Percentiles rank a stretch among this genome's conserved stretches.
Conservation (phyloP, 805 yeast genomes). For the Alloascoidea hylecoeti region DNA sequence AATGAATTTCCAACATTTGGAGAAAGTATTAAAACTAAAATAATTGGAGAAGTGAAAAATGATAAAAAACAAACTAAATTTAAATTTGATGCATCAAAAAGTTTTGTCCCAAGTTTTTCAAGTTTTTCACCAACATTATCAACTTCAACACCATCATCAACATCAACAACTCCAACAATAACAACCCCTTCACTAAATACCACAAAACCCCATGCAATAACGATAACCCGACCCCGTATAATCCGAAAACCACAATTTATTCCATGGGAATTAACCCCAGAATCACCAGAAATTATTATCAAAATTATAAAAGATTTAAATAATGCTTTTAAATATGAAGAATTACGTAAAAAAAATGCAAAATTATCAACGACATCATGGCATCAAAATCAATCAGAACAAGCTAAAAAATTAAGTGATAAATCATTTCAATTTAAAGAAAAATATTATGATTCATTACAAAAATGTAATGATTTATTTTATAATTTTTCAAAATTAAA, state of each 20-base stretch:
- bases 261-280: slow-evolving; percentile 14
- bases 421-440: slow-evolving; percentile 13
- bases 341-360: slow-evolving; percentile 13
- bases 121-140: slow-evolving; percentile 3
- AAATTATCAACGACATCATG: slow-evolving; percentile 14
- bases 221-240: neutral
- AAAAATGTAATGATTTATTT: slow-evolving; percentile 14
- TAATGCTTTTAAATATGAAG: slow-evolving; percentile 11
- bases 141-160: slow-evolving; percentile 1
- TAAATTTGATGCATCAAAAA: slow-evolving; percentile 2
- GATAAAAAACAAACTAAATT: no score
- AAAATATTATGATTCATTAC: slow-evolving; percentile 9
- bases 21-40: no score
- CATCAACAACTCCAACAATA: slow-evolving; percentile 4
- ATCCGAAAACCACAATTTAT: slow-evolving; percentile 9
- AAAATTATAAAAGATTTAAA: slow-evolving; percentile 9
- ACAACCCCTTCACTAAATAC: neutral
- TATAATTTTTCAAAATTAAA: slow-evolving; percentile 12
- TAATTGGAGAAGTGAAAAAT: no score
- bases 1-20: no score
- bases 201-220: neutral
- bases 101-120: no score
- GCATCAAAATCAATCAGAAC: slow-evolving; percentile 12
- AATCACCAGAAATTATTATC: neutral
- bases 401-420: slow-evolving; percentile 14